Conservation (phyloP, 441 rosid genomes). For the Adansonia gregorii region DNA sequence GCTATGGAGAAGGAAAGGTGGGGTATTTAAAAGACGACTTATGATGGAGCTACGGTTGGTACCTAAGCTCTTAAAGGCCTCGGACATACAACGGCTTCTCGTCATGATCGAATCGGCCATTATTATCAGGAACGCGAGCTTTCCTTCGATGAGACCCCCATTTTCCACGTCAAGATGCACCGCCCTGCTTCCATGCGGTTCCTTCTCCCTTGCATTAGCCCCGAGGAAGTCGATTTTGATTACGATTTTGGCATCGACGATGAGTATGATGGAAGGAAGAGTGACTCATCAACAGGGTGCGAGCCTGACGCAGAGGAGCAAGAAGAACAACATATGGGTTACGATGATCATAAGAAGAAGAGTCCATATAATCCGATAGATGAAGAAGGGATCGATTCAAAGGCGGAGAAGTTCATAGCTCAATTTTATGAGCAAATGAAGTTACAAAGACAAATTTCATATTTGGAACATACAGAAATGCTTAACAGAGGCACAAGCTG, state of each 20-base stretch:
- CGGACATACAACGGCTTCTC: constrained; percentile 27
- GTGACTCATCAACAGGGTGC: constrained; percentile 28
- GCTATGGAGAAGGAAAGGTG: constrained; percentile 73
- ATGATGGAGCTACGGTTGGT: constrained; percentile 46
- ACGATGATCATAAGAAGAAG: too few species aligned
- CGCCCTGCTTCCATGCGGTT: constrained; percentile 75
- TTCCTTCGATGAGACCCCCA: constrained; percentile 32
- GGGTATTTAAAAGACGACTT: constrained; percentile 40
- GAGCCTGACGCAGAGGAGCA: too few species aligned
- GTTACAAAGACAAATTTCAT: too few species aligned
- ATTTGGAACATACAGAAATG: too few species aligned
- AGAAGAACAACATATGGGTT: too few species aligned
- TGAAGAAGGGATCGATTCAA: too few species aligned
- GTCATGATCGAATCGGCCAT: constrained; percentile 27
- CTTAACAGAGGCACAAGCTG: too few species aligned
- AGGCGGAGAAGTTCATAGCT: too few species aligned
- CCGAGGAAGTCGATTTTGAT: constrained; percentile 55
- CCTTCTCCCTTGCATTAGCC: constrained; percentile 69
- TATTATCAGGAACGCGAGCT: constrained; percentile 62
- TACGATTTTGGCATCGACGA: constrained; percentile 44
- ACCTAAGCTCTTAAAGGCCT: constrained; percentile 62
- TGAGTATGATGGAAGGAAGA: constrained; percentile 33
- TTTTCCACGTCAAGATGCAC: constrained; percentile 66
- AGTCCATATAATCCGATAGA: too few species aligned
- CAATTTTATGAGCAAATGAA: too few species aligned